These are phyloP conservation scores for Pachyrhizus erosus DNA, from an alignment of 306 rosid genomes.

Conservation along the genomic window DNA sequence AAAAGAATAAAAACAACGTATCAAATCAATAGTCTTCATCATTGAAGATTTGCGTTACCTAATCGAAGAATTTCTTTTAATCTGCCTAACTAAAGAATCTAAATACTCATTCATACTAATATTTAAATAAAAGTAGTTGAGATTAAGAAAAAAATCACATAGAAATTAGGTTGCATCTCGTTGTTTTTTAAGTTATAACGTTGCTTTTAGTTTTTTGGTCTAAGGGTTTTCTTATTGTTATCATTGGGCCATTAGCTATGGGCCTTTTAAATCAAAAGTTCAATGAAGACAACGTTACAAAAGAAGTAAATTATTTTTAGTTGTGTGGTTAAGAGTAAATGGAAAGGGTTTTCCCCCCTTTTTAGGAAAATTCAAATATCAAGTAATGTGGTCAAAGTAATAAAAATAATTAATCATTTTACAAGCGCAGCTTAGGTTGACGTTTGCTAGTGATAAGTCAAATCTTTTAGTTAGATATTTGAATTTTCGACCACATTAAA, in stretches of 20 bases:
- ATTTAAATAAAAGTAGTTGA: conserved; percentile 18
- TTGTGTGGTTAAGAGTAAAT: background rate
- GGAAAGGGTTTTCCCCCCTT: background rate
- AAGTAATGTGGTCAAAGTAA: background rate
- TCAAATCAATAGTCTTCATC: background rate
- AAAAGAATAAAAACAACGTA: background rate
- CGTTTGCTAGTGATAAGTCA: background rate
- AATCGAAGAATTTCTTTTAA: conserved; percentile 21
- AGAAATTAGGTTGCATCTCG: background rate
- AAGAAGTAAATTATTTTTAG: background rate
- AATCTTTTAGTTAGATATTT: background rate
- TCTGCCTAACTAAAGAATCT: conserved; percentile 15
- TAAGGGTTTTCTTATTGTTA: no score
- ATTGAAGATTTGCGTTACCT: conserved; percentile 21
- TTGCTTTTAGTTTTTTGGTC: no score
- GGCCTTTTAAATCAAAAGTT: background rate
- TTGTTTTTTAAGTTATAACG: no score
- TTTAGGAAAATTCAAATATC: no score
- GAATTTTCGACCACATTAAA: background rate
- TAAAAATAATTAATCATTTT: background rate
- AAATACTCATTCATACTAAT: background rate
- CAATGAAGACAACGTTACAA: background rate
- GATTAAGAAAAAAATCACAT: background rate
- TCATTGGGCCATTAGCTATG: background rate
- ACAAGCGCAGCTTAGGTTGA: background rate